Conservation (phyloP, 2,329 filamentous ascomycete species). For the Neobulgaria alba region DNA sequence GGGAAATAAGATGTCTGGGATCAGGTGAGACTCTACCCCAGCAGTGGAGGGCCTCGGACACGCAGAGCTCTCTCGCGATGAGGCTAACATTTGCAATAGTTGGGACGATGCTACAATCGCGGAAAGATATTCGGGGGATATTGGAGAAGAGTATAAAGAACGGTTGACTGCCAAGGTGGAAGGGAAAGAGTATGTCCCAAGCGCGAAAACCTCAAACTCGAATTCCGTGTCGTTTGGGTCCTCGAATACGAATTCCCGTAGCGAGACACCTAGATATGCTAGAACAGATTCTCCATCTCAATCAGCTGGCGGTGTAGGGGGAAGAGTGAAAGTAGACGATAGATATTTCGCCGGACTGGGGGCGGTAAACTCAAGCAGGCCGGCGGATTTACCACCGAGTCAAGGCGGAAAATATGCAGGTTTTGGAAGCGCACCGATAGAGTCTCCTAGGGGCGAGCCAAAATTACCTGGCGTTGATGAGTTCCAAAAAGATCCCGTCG, state of each 20-base stretch:
- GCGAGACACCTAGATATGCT: conserved; percentile 21
- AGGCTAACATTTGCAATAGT: conserved; percentile 8
- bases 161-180: conserved; percentile 81
- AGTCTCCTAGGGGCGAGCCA: conserved; percentile 37
- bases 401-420: conserved; percentile 90
- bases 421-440: conserved; percentile 66
- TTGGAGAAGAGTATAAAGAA: conserved; percentile 94
- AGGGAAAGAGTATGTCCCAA: conserved; percentile 73
- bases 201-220: conserved; percentile 41
- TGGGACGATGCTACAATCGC: conserved; percentile 83
- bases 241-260: conserved; percentile 7
- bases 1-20: conserved; percentile 56
- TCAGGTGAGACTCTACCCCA: conserved; percentile 29
- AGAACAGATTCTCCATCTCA: conserved; percentile 25
- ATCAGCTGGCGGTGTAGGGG: conserved; percentile 25
- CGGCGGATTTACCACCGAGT: conserved; percentile 68
- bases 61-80: background rate
- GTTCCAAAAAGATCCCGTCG: conserved; percentile 83
- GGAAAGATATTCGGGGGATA: conserved; percentile 81
- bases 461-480: conserved; percentile 68
- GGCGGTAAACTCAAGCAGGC: conserved; percentile 67
- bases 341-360: conserved; percentile 85
- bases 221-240: conserved; percentile 4
- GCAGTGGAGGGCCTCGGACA: background rate
- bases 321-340: conserved; percentile 64